These are phyloP conservation scores for Neonothopanus nambi DNA, from an alignment of 1,284 basidiomycete genomes.

Conservation along the genomic window DNA sequence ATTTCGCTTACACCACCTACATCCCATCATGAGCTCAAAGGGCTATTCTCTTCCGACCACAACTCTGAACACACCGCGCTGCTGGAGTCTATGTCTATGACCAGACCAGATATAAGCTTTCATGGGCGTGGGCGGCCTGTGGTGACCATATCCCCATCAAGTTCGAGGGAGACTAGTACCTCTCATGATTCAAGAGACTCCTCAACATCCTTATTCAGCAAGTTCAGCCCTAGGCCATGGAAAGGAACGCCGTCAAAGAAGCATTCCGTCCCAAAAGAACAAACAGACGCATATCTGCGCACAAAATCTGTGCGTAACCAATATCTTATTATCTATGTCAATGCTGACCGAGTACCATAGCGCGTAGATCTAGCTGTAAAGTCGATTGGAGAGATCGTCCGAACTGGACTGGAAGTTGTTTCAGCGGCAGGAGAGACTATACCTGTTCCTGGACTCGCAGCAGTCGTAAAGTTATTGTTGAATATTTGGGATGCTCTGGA, in stretches of 20 bases:
- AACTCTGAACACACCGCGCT: too few species aligned
- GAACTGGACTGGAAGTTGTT: constrained; percentile 5
- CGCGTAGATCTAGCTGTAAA: constrained; percentile 10
- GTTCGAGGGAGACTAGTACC: constrained; percentile 5
- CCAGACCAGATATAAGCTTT: neutral
- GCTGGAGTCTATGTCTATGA: too few species aligned
- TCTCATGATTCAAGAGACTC: constrained; percentile 5
- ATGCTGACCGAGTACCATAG: neutral
- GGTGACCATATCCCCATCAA: neutral
- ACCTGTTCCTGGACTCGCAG: constrained; percentile 11
- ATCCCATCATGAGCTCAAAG: too few species aligned
- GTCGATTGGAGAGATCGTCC: neutral
- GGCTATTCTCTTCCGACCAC: too few species aligned
- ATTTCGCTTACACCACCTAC: too few species aligned
- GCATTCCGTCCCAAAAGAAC: constrained; percentile 10
- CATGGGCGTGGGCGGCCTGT: constrained; percentile 4
- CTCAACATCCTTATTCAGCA: constrained; percentile 1
- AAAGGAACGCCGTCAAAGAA: constrained; percentile 5
- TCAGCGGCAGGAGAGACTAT: constrained; percentile 11
- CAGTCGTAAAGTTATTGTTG: constrained; percentile 8
- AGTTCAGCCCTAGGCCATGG: constrained; percentile 13
- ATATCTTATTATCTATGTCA: neutral
- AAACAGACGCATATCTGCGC: constrained; percentile 12
- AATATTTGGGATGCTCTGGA: constrained; percentile 16
- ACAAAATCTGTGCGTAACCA: constrained; percentile 6